Base-by-base conservation (phyloP, 1,139 yeast species). In the Magnusiomyces suaveolens region DNA sequence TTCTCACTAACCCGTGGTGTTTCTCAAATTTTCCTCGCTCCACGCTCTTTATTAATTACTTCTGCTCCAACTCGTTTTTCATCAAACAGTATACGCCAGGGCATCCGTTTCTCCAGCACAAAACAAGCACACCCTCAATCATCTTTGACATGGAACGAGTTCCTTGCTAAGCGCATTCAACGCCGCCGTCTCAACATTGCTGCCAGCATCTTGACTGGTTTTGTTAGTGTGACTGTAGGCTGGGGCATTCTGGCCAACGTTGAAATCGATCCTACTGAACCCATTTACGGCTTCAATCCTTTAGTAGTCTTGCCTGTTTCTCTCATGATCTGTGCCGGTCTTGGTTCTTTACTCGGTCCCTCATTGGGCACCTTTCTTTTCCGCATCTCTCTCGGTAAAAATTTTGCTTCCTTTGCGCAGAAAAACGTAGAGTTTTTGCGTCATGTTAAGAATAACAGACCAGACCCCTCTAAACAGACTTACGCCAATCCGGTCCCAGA, bases 401-500 rank as follows among this genome's bases (percentile, higher is more conserved):
- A 68, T 69, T 56, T 74, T 80, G 66, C 63, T 36, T 57, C 64
- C n/a, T 71, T 68, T 56, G 56, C 57, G 24, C 52, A 69, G 52
- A 89, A 85, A 72, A 92, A 92, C 66, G 79, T 81, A 61, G 75
- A 78, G 48, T 92, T 90, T 63, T 75, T 90, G 67, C 77, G 79
- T 60, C 92, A 82, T 66, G 79, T 92, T 60, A 81, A 80, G 63
- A 74, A 75, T 57, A 85, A 88, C 70, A 78, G 98, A 63, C 97
- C 90, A 46, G 96, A 92, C 70, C 96, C 98, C 14, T 79, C 90
- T n/a, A 82, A 87, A 54, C 96, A 89, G 72, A 82, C 90, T 65
- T 84, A 88, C 71, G 81, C 92, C 58, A 92, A 92, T 71, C 98
- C 97, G 12, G 95, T 92, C 47, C 97, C 97, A 21, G 98, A 92